Base-by-base conservation (phyloP, 495 filamentous ascomycete genomes). In the Sphaerosporella brunnea region DNA sequence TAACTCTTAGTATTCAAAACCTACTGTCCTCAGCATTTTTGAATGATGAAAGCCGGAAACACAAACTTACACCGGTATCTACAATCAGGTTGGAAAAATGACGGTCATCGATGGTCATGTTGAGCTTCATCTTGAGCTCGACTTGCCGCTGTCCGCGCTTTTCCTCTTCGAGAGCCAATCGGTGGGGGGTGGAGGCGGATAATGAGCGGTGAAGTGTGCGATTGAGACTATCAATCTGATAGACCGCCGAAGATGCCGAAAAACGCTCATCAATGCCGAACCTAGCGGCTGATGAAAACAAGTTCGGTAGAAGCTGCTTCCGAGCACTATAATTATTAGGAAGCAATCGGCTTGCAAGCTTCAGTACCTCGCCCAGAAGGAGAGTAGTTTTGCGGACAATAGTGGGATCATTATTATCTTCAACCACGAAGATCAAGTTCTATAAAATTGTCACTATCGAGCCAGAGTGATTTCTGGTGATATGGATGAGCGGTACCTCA, bases 221-320 rank as follows among this genome's bases (percentile, higher is more conserved):
- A 63, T 88, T 97, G 48, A 97, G 83, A 57, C 90, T 95, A 64
- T 93, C 92, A 4, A 96, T 87, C 59, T 96, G 90, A 60, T 95
- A 97, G 28, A 96, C 82, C 3, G 86, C 86, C 2, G 80, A 77
- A 0, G 82, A 83, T 15, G 85, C 82, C 36, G 79, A 68, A 51
- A 84, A 85, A 46, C 80, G 77, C n/a, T 75, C 74, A 5, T 84
- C 75, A 23, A 72, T 65, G 10, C 71, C 68, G 48, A 84, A 83
- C 46, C 73, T 70, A 3, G 83, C 70, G 2, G 86, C 87, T 3
- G 80, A 72, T 21, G 74, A 65, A 41, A 97, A 77, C 8, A 96
- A 66, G 35, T 83, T 75, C 9, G 92, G 86, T 30, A 96, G 71
- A 7, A 90, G 69, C 54, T 97, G 92, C 37, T 94, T 64, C 26